These are phyloP conservation scores for Apiotrichum montevideense DNA, from an alignment of 1,284 basidiomycete species.

Conservation along the genomic window DNA sequence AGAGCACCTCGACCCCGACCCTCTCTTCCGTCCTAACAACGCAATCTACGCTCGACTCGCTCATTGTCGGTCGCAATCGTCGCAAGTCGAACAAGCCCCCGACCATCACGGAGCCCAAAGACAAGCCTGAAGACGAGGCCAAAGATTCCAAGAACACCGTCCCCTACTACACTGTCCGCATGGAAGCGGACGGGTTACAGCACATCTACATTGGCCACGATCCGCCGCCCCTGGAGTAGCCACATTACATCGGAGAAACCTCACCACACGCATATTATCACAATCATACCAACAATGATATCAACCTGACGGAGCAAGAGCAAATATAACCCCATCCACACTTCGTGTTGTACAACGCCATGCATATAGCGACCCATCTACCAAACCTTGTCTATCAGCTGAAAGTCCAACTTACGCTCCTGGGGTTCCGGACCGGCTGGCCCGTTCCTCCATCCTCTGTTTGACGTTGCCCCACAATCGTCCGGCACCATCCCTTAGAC, in stretches of 20 bases:
- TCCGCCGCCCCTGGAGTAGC: no score
- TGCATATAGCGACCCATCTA: background rate
- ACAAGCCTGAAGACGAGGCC: background rate
- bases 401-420: background rate
- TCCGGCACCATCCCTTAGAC: conserved; percentile 60
- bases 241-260: background rate
- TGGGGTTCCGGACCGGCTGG: conserved; percentile 53
- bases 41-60: conserved; percentile 4
- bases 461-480: conserved; percentile 80
- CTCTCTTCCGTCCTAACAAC: no score
- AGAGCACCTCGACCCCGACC: background rate
- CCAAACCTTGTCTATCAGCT: background rate
- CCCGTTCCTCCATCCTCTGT: conserved; percentile 84
- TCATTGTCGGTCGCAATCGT: conserved; percentile 2
- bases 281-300: no score
- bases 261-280: background rate
- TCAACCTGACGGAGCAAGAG: background rate
- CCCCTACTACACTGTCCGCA: background rate
- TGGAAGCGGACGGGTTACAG: conserved; percentile 6
- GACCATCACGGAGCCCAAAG: background rate
- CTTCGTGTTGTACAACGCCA: background rate
- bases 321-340: background rate
- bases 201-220: conserved; percentile 2
- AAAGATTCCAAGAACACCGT: no score
- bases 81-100: background rate